Percentiles rank a stretch among this genome's conserved stretches.
Conservation (phyloP, 2,329 filamentous ascomycete species). For the Lecanosticta acicola region DNA sequence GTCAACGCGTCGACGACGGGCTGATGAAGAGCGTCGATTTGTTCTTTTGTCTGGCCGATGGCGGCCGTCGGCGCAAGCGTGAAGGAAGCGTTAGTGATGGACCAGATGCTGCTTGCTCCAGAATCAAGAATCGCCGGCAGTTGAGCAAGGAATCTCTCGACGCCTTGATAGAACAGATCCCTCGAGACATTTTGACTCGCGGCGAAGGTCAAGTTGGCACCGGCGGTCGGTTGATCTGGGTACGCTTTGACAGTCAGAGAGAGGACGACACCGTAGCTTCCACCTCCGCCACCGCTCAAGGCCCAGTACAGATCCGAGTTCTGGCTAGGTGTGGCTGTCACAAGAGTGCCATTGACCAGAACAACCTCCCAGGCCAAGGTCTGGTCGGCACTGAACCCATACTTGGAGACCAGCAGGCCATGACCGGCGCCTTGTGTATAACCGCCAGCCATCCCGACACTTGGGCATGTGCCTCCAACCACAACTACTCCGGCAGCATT, state of each 20-base stretch:
- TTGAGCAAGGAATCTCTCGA: too few species aligned
- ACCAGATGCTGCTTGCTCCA: too few species aligned
- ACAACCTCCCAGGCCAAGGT: slow-evolving; percentile 46
- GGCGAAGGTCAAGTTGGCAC: slow-evolving; percentile 42
- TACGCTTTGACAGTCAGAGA: slow-evolving; percentile 52
- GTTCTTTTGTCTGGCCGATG: too few species aligned
- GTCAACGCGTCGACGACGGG: too few species aligned
- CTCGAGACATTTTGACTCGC: too few species aligned
- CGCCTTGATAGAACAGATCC: too few species aligned
- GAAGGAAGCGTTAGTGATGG: too few species aligned
- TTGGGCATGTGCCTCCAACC: slow-evolving; percentile 50
- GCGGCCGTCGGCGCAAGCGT: too few species aligned
- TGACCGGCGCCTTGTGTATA: slow-evolving; percentile 59
- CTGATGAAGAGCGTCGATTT: too few species aligned
- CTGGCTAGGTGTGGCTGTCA: slow-evolving; percentile 43
- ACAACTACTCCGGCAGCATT: slow-evolving; percentile 44
- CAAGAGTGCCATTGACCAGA: slow-evolving; percentile 45
- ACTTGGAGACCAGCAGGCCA: slow-evolving; percentile 47
- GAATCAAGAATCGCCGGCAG: too few species aligned
- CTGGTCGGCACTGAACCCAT: slow-evolving; percentile 57
- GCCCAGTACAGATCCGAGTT: slow-evolving; percentile 61
- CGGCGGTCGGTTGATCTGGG: slow-evolving; percentile 40
- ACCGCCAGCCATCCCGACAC: slow-evolving; percentile 55
- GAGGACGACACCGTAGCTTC: slow-evolving; percentile 51
- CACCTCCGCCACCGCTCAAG: slow-evolving; percentile 54